A percentile compares a stretch with the other conserved stretches of the same genome.
Evolutionary conservation across 495 filamentous ascomycete genomes (phyloP).

Genomic region (Aspergillus bridgeri): DNA sequence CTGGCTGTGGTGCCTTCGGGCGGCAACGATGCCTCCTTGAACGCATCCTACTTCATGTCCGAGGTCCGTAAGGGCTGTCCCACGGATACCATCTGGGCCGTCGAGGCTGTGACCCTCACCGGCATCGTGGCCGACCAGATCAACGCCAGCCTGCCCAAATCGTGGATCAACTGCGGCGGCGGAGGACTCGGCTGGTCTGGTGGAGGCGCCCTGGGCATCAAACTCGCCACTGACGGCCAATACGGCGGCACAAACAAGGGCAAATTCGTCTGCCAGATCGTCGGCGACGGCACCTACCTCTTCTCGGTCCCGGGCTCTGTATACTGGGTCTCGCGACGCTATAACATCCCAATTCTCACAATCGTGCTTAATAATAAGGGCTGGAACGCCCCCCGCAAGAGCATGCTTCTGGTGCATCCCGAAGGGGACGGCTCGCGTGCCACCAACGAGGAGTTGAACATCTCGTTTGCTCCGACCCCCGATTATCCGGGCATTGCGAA

Average conservation of each 20-base stretch:
- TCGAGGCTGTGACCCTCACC: slow-evolving; percentile 88
- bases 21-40: slow-evolving; percentile 60
- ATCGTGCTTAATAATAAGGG: slow-evolving; percentile 95
- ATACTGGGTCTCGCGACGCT: slow-evolving; percentile 87
- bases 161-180: slow-evolving; percentile 91
- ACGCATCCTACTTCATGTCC: slow-evolving; percentile 64
- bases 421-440: slow-evolving; percentile 73
- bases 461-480: slow-evolving; percentile 79
- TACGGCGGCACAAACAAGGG: slow-evolving; percentile 57
- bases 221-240: slow-evolving; percentile 69
- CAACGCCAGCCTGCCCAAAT: slow-evolving; percentile 70
- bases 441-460: slow-evolving; percentile 84
- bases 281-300: slow-evolving; percentile 88
- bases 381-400: slow-evolving; percentile 81
- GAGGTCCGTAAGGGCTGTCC: slow-evolving; percentile 65
- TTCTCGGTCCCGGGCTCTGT: slow-evolving; percentile 87
- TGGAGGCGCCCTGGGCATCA: slow-evolving; percentile 82
- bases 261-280: slow-evolving; percentile 88
- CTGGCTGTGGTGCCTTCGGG: slow-evolving; percentile 51
- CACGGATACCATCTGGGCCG: slow-evolving; percentile 73
- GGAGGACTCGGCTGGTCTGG: slow-evolving; percentile 96
- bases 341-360: slow-evolving; percentile 83
- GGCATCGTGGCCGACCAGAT: slow-evolving; percentile 75
- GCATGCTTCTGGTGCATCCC: slow-evolving; percentile 77
- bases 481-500: slow-evolving; percentile 92